A percentile compares a stretch with the other conserved stretches of the same genome.
Evolutionary conservation across 805 yeast genomes (phyloP).

Genomic region (Yamadazyma kitorensis): DNA sequence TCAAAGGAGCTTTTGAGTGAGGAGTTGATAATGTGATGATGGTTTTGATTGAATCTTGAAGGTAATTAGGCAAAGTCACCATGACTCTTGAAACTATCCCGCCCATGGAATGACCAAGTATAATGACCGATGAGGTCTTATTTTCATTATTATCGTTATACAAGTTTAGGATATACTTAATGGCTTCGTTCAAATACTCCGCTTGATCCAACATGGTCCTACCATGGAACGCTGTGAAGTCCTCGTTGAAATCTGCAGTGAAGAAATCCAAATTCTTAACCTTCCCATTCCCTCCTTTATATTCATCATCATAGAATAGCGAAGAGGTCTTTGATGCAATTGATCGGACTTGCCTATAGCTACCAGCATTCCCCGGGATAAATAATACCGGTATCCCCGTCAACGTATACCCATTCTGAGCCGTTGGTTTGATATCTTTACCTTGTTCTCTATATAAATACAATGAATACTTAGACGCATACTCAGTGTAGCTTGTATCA

Average conservation of each 20-base stretch:
- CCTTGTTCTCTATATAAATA: constrained; percentile 85
- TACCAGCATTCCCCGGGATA: constrained; percentile 98
- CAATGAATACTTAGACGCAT: constrained; percentile 80
- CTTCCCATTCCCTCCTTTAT: constrained; percentile 25
- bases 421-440: constrained; percentile 52
- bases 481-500: constrained; percentile 63
- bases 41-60: constrained; percentile 71
- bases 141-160: constrained; percentile 46
- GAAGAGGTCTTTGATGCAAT: constrained; percentile 81
- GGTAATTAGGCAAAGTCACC: constrained; percentile 75
- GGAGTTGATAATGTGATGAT: constrained; percentile 87
- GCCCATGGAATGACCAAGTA: constrained; percentile 96
- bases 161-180: constrained; percentile 67
- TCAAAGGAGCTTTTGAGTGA: constrained; percentile 87
- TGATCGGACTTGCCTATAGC: constrained; percentile 84
- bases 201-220: constrained; percentile 91
- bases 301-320: constrained; percentile 40
- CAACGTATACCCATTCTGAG: constrained; percentile 28
- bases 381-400: constrained; percentile 87
- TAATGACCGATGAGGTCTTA: constrained; percentile 67
- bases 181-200: constrained; percentile 86
- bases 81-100: constrained; percentile 89
- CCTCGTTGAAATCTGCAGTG: constrained; percentile 92
- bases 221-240: constrained; percentile 95
- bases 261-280: constrained; percentile 72